phyloP scores from a whole-genome alignment of 345 rosid species.

The Gossypium ekmanianum region DNA sequence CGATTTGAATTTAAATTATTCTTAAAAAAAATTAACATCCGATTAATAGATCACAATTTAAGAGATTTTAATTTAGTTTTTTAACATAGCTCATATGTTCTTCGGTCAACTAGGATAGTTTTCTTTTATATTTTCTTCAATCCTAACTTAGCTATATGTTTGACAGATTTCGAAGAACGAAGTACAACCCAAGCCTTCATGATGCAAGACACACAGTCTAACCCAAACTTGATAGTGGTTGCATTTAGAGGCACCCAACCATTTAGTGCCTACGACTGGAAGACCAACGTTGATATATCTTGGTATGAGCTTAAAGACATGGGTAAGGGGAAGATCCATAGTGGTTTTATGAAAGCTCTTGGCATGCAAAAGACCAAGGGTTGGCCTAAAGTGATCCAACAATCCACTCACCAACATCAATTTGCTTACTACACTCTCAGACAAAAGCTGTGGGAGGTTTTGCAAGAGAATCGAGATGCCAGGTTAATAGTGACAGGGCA shows the following conservation, averaged over 20 bases:
- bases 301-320: constrained; percentile 46
- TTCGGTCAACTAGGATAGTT: no score
- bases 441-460: constrained; percentile 19
- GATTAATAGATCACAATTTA: no score
- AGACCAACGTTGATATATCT: constrained; percentile 46
- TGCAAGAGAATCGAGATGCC: constrained; percentile 29
- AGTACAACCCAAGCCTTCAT: constrained; percentile 49
- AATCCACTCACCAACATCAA: constrained; percentile 11
- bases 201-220: constrained; percentile 32
- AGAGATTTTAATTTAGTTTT: no score
- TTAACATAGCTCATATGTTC: no score
- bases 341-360: constrained; percentile 57
- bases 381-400: constrained; percentile 32
- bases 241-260: constrained; percentile 64
- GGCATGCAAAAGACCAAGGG: constrained; percentile 43
- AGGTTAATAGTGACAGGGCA: constrained; percentile 49
- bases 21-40: no score
- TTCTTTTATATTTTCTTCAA: no score
- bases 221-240: constrained; percentile 45
- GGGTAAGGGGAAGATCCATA: constrained; percentile 40
- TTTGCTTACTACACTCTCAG: constrained; percentile 44
- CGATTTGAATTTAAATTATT: no score
- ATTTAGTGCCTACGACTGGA: constrained; percentile 42
- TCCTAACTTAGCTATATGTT: background rate
- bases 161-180: constrained; percentile 29